Evolutionary conservation across 495 filamentous ascomycete species (phyloP), one percentile per base, ranked within the genome.

Genomic region (Lophiostoma macrostomum): DNA sequence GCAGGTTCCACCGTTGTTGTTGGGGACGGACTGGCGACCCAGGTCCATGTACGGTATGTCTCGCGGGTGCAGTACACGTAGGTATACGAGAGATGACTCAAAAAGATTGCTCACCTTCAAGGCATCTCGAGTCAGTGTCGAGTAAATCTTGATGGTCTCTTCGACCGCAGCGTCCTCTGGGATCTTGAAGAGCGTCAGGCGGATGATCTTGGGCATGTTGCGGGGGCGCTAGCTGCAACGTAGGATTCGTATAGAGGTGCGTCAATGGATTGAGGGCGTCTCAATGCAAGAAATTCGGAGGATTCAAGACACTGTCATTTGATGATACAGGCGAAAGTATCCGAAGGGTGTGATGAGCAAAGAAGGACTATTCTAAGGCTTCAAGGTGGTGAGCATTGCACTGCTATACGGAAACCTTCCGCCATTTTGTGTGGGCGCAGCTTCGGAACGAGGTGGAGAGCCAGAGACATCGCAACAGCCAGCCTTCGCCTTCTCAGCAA

Each of bases 161-260:
- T 73, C 55, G 14, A 71, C 67, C 63, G 75, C 70, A 19, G 64
- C 69, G 22, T 74, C 68, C 37, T 75, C 71, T 63, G 75, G 73
- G 65, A 83, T 69, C 53, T 80, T 82, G 78, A 82, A 82, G 49
- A 80, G 70, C 46, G 79, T 81, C 50, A 80, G 73, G 51, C 79
- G 76, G 51, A 78, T 68, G 67, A 81, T 74, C 30, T 70, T 70
- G 37, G 50, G 22, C 42, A 51, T 53, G 36, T 31, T 54, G 32
- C n/a, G 36, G 20, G 2, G 47, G 14, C 24, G 24, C 12, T 47
- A 18, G 37, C 19, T 3, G 23, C 22, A 27, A n/a, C 18, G 7
- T 16, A 40, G 20, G 31, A 34, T 48, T 29, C 25, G 44, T 19
- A 20, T 11, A 6, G 28, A 7, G 29, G 24, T 13, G 10, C 30